Evolutionary conservation across 495 filamentous ascomycete species (phyloP).

Genomic region (Geoglossum glabrum): DNA sequence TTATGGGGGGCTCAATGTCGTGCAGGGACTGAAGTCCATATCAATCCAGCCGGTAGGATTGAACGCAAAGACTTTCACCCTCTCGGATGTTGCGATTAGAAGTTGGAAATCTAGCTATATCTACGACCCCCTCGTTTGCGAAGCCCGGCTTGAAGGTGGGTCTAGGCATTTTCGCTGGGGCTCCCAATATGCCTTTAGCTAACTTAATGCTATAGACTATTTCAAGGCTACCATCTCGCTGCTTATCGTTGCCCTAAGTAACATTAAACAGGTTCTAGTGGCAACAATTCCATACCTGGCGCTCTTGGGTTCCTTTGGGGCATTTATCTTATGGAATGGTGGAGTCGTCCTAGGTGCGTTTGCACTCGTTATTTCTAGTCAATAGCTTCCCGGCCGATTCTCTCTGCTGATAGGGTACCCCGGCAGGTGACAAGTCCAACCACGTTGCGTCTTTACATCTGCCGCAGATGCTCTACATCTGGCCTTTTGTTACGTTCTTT

Average conservation of each 20-base stretch:
- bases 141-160: conserved; percentile 35
- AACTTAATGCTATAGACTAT: conserved; percentile 27
- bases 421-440: conserved; percentile 70
- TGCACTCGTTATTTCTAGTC: background rate
- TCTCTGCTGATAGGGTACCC: conserved; percentile 6
- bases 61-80: conserved; percentile 1
- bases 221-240: conserved; percentile 38
- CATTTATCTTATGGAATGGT: conserved; percentile 69
- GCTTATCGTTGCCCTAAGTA: conserved; percentile 30
- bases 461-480: conserved; percentile 87
- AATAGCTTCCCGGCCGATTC: background rate
- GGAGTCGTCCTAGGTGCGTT: conserved; percentile 68
- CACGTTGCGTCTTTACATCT: conserved; percentile 77
- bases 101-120: conserved; percentile 21
- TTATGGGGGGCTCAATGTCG: conserved; percentile 52
- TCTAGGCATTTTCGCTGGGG: background rate
- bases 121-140: conserved; percentile 41
- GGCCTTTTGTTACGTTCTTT: conserved; percentile 76
- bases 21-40: conserved; percentile 20
- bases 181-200: background rate
- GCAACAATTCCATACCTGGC: conserved; percentile 45
- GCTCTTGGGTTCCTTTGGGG: conserved; percentile 45
- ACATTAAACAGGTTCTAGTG: conserved; percentile 26
- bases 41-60: background rate
- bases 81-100: conserved; percentile 1